Conservation (phyloP, 768 basidiomycete genomes). For the Mycena galericulata region DNA sequence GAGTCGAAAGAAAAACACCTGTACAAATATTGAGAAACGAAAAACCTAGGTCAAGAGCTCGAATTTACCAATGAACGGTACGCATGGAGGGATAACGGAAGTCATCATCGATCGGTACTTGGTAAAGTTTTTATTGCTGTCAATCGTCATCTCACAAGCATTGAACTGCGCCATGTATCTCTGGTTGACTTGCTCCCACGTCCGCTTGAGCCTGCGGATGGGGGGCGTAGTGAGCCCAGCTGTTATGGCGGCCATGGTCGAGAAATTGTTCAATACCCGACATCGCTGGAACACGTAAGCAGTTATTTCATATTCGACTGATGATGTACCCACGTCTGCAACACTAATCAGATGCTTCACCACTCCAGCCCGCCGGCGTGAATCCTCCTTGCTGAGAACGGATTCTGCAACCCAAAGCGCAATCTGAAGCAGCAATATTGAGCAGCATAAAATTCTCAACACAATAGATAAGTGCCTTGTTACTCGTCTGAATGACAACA, state of each 20-base stretch:
- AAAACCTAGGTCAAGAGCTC: too few relatives aligned
- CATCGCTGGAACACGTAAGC: constrained; percentile 73
- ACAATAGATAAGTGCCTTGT: constrained; percentile 79
- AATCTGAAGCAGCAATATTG: constrained; percentile 64
- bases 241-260: constrained; percentile 95
- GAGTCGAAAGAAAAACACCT: constrained; percentile 96
- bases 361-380: constrained; percentile 80
- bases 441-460: not conserved
- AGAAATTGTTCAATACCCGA: constrained; percentile 91
- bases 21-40: constrained; percentile 14
- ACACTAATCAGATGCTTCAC: constrained; percentile 93
- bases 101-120: too few relatives aligned
- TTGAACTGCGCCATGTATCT: constrained; percentile 80
- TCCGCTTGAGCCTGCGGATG: constrained; percentile 91
- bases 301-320: constrained; percentile 4
- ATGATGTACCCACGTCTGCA: constrained; percentile 78
- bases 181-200: constrained; percentile 89
- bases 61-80: too few relatives aligned
- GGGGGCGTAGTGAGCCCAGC: constrained; percentile 95
- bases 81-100: too few relatives aligned
- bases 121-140: too few relatives aligned
- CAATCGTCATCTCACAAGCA: constrained; percentile 89
- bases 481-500: constrained; percentile 87
- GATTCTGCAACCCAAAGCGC: constrained; percentile 93
- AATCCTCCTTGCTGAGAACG: constrained; percentile 85